Base-by-base conservation (phyloP, 2,329 filamentous ascomycete genomes). In the Sclerotinia trifoliorum region DNA sequence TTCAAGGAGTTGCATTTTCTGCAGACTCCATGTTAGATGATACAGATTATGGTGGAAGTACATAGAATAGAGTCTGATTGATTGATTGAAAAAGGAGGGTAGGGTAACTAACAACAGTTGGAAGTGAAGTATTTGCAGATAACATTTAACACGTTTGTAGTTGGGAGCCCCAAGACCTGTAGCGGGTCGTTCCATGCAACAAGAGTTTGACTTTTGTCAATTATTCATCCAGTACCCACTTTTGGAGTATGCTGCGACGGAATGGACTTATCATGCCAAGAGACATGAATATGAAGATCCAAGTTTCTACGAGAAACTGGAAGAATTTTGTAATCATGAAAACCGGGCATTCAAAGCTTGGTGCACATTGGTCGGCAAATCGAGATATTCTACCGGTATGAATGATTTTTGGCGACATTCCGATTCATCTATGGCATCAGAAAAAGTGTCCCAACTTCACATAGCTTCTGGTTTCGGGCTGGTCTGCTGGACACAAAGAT, bases 221-320 rank as follows among this genome's bases (percentile, higher is more conserved):
- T n/a, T 21, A 5, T 66, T 66, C 7, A 7, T 66, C 42, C 52
- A 58, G 5, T 58, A 73, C 62, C 71, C 70, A 48, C 67, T 73
- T 67, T 51, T 70, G 46, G 68, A 71, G 29, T 73, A 75, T 65
- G 73, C 73, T 13, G 56, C 69, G 15, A 63, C 55, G 4, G 69
- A 71, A 8, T 71, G 62, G 61, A 48, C 49, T 49, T 70, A 66
- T 66, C 73, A 75, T 32, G 63, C 64, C 17, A 66, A 64, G 17
- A 48, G 65, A 5, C 69, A 73, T 26, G 68, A 71, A 60, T 42
- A 56, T 44, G 69, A 69, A 13, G 72, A 74, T 58, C 19, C 29
- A 29, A 56, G 65, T 11, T 68, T 71, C 17, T 69, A 69, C 26
- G 26, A 69, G 8, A 62, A 19, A 11, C n/a, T 74, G 21, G 60